Base-by-base conservation (phyloP, 163 green algal genomes). In the Scenedesmus sp. region DNA sequence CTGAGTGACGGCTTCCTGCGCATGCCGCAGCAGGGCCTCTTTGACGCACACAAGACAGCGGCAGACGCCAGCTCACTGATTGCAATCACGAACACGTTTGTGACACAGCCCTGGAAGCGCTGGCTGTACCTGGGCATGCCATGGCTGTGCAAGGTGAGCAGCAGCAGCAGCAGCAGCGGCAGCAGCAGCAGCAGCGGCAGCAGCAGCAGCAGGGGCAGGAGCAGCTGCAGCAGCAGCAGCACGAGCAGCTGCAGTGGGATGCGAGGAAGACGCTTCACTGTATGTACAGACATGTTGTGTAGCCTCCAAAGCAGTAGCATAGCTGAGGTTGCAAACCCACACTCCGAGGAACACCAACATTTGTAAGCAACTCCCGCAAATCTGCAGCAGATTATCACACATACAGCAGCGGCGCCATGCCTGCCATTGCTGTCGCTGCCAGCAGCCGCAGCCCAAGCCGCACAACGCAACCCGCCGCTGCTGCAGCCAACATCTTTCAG, bases 71-170 rank as follows among this genome's bases (percentile, higher is more conserved):
- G n/a, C 20, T 26, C 18, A 34, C 54, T 92, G 46, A 64, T 92
- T 2, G 88, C 81, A 4, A 92, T 92, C 34, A 88, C 83, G 23
- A 92, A 92, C 66, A 89, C 81, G 4, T 92, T 92, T 74, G n/a
- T 92, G 7, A 85, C 88, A 8, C 88, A 88, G 23, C 88, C 88
- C 2, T 92, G 88, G 88, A 92, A 92, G 81, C 73, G 77, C 5
- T 91, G 87, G 87, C 46, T 79, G 46, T 91, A 91, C 59, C 59
- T 91, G n/a, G 59, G 52, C 20, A 77, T 91, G 7, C 87, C 87
- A 7, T 59, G 76, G 10, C 76, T 91, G 57, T 91, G 87, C 57
- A 59, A 60, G 87, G 87, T 91, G 70, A 55, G 76, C 56, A 4
- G 4, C 16, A 59, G 84, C 84, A 77, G 84, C 34, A 26, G 34